These are phyloP conservation scores for Rhizophagus prolifer DNA, from an alignment of 192 early-diverging fungal species.

Conservation along the genomic window DNA sequence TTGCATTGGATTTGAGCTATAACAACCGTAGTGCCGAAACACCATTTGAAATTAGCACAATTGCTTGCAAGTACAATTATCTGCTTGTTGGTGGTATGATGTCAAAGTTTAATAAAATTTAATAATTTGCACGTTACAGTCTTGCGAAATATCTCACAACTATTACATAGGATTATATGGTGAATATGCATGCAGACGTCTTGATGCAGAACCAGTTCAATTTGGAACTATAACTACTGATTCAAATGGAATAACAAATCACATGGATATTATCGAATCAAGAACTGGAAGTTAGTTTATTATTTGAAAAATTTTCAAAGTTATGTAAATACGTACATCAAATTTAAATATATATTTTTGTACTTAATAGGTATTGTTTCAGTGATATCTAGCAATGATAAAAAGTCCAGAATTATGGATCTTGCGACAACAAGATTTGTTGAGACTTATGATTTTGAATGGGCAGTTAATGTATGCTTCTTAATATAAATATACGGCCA, in stretches of 20 bases:
- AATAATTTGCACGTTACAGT: neutral
- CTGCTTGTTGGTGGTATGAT: constrained; percentile 50
- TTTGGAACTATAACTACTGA: constrained; percentile 42
- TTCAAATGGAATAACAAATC: constrained; percentile 61
- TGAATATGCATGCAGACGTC: constrained; percentile 37
- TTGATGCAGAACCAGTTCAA: constrained; percentile 33
- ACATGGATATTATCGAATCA: constrained; percentile 49
- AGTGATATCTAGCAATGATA: constrained; percentile 61
- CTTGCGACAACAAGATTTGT: constrained; percentile 40
- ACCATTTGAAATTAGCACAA: constrained; percentile 48
- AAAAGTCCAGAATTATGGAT: constrained; percentile 48
- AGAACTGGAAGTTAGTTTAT: constrained; percentile 41
- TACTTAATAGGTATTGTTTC: constrained; percentile 34
- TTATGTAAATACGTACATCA: no score
- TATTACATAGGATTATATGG: constrained; percentile 40
- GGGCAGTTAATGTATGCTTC: constrained; percentile 58
- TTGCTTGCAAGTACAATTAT: constrained; percentile 43
- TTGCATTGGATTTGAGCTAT: constrained; percentile 4
- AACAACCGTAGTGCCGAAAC: constrained; percentile 5
- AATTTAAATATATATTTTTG: neutral
- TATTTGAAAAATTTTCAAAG: neutral
- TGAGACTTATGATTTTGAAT: constrained; percentile 43
- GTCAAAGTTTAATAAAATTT: neutral
- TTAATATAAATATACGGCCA: constrained; percentile 17
- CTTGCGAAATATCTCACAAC: neutral